A percentile compares a stretch with the other conserved stretches of the same genome.
Conservation (phyloP, 176 grass and related monocot species). For the Zea luxurians region DNA sequence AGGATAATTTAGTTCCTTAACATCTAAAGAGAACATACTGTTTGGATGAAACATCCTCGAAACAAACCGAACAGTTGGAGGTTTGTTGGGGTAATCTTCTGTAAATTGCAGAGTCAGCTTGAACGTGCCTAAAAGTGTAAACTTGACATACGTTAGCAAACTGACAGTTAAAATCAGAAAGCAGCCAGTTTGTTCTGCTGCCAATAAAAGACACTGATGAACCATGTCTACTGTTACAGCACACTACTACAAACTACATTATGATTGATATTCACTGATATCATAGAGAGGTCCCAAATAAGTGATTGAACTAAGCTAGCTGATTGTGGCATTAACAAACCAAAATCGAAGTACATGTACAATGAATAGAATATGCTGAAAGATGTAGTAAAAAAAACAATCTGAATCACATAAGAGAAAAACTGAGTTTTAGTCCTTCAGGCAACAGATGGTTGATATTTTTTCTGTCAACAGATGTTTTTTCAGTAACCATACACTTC, state of each 20-base stretch:
- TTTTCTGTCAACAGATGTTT: neutral
- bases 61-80: slow-evolving; percentile 85
- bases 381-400: neutral
- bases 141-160: slow-evolving; percentile 19
- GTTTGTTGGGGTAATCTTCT: slow-evolving; percentile 99
- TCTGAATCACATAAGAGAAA: neutral
- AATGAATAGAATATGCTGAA: neutral
- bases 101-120: slow-evolving; percentile 84
- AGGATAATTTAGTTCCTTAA: neutral
- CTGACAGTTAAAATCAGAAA: neutral
- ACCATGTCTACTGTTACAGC: neutral
- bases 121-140: slow-evolving; percentile 69
- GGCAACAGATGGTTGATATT: neutral
- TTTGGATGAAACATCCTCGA: slow-evolving; percentile 98
- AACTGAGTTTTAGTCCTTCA: neutral
- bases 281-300: neutral
- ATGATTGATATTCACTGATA: neutral
- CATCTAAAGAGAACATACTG: slow-evolving; percentile 51
- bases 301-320: neutral
- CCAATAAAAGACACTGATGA: neutral
- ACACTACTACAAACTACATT: neutral
- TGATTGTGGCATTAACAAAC: neutral
- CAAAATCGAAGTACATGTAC: slow-evolving; percentile 10
- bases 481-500: neutral
- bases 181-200: neutral